Base-by-base conservation (phyloP, 1,284 basidiomycete species). In the Testicularia cyperi region DNA sequence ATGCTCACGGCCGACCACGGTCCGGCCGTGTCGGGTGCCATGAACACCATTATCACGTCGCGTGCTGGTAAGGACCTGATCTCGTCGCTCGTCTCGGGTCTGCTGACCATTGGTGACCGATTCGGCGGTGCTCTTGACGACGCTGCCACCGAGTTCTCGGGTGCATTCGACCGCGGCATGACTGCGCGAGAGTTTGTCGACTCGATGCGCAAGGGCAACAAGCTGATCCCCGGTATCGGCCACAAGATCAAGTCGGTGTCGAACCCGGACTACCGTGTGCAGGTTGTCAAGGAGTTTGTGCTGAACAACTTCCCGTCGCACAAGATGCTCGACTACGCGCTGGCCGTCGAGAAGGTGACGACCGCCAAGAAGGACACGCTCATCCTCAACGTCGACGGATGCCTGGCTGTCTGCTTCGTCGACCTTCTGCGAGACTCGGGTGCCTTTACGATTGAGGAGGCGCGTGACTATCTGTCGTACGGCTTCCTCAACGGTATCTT, bases 121-220 rank as follows among this genome's bases (percentile, higher is more conserved):
- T 98, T 98, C 80, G 94, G 94, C 82, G 94, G 94, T 81, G 94
- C 94, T n/a, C 85, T 98, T 62, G 94, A 97, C 77, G 92, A 95
- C 80, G 94, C 94, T 54, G 94, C 94, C 25, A 77, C 84, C 57
- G 95, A 96, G 87, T 97, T 98, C 84, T 67, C 71, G 20, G 27
- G 24, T 28, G 94, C 92, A 43, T 84, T 87, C 45, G 89, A 92
- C 78, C 87, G 86, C 25, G 94, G 92, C 47, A 82, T 92, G 72
- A 95, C 91, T 9, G 92, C 94, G 19, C 85, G 94, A 74, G 94
- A 98, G 80, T 97, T 97, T 74, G 94, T 98, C 70, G 94, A 98
- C 81, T 85, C 86, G 72, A 90, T 90, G 79, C 85, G 94, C 77
- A 92, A 92, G 82, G 85, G 85, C 34, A 97, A 97, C 84, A 92